These are phyloP conservation scores for Elsinoe ampelina DNA, from an alignment of 2,329 filamentous ascomycete species.

Conservation along the genomic window DNA sequence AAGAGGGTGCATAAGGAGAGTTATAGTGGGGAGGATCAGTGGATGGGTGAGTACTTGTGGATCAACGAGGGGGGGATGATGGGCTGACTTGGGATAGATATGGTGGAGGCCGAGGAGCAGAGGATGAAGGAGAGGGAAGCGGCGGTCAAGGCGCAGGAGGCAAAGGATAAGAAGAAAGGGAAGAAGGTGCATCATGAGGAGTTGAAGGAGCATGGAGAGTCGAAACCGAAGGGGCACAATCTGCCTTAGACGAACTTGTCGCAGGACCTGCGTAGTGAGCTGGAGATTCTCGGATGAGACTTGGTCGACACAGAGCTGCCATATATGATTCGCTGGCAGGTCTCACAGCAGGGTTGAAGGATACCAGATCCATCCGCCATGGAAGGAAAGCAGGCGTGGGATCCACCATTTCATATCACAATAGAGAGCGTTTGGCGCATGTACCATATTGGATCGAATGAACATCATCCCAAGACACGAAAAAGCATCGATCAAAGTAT, in stretches of 20 bases:
- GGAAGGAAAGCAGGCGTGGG: no score
- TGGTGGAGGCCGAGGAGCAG: slow-evolving; percentile 72
- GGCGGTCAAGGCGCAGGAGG: slow-evolving; percentile 24
- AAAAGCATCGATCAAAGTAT: background rate
- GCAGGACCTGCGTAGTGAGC: no score
- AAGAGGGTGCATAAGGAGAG: slow-evolving; percentile 81
- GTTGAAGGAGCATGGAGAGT: background rate
- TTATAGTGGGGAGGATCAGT: slow-evolving; percentile 83
- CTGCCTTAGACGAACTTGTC: background rate
- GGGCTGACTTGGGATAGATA: slow-evolving; percentile 44
- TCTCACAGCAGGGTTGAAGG: background rate
- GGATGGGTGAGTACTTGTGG: slow-evolving; percentile 62
- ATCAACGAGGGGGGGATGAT: background rate
- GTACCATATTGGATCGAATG: background rate
- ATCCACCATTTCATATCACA: background rate
- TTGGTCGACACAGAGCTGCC: no score
- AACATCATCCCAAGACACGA: background rate
- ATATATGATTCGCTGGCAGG: background rate
- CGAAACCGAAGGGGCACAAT: slow-evolving; percentile 4
- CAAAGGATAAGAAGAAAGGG: slow-evolving; percentile 44
- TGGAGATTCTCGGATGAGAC: no score
- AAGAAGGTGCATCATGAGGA: slow-evolving; percentile 44
- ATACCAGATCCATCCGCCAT: background rate
- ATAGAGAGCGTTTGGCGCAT: background rate
- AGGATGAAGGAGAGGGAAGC: slow-evolving; percentile 43